Conservation (phyloP, 2,329 filamentous ascomycete genomes). For the Pyrenophora graminea region DNA sequence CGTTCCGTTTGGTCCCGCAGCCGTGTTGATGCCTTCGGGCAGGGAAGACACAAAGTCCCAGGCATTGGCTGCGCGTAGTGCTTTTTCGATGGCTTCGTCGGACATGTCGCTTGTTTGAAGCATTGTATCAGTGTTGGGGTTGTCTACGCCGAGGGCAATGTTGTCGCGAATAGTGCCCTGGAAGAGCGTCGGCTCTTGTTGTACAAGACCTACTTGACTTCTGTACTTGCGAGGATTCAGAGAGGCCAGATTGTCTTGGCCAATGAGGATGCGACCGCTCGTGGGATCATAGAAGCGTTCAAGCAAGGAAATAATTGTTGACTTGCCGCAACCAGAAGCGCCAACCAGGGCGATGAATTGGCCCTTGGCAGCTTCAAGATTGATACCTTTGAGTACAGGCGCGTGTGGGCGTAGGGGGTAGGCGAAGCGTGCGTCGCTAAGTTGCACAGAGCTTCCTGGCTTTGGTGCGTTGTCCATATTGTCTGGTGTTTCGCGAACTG, state of each 20-base stretch:
- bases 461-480: constrained; percentile 11
- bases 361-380: constrained; percentile 55
- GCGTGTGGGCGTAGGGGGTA: constrained; percentile 85
- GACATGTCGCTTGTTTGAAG: neutral
- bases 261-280: constrained; percentile 65
- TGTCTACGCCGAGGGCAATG: constrained; percentile 29
- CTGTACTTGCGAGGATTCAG: constrained; percentile 55
- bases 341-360: constrained; percentile 60
- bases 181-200: constrained; percentile 53
- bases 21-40: constrained; percentile 56
- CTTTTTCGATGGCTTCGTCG: constrained; percentile 60
- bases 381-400: constrained; percentile 68
- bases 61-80: constrained; percentile 66
- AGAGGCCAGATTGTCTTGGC: constrained; percentile 65
- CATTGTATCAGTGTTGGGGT: neutral
- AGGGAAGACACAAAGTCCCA: constrained; percentile 23
- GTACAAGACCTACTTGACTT: constrained; percentile 69
- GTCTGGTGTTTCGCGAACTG: constrained; percentile 36
- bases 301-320: constrained; percentile 85
- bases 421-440: constrained; percentile 83
- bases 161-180: constrained; percentile 55
- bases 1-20: constrained; percentile 25
- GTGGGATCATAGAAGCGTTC: constrained; percentile 92
- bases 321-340: constrained; percentile 83
- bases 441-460: constrained; percentile 1